Percentiles rank a stretch among this genome's conserved stretches.
Conservation (phyloP, 768 basidiomycete genomes). For the Hericium rajendrae region DNA sequence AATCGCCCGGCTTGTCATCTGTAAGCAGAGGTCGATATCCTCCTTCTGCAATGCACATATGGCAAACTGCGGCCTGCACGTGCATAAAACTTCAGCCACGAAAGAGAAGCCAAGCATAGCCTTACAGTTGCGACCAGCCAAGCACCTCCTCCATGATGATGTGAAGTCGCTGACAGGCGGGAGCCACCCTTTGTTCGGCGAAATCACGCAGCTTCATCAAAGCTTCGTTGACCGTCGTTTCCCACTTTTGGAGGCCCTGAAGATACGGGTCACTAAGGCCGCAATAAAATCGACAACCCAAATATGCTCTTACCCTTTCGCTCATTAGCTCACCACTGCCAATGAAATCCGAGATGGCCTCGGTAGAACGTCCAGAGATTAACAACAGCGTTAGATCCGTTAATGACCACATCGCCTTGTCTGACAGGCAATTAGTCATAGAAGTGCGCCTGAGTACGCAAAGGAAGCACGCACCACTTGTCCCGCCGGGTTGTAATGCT, state of each 20-base stretch:
- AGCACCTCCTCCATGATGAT: constrained; percentile 68
- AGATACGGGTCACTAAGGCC: not conserved
- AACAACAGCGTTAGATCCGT: constrained; percentile 65
- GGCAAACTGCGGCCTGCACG: constrained; percentile 42
- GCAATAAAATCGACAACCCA: not conserved
- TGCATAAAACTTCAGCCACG: constrained; percentile 4
- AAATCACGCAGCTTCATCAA: constrained; percentile 65
- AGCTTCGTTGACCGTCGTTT: constrained; percentile 60
- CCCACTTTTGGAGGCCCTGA: constrained; percentile 79
- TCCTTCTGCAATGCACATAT: constrained; percentile 43
- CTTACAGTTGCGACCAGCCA: constrained; percentile 71
- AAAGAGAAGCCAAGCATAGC: constrained; percentile 14
- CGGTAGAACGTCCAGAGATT: constrained; percentile 62
- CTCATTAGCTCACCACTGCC: constrained; percentile 74
- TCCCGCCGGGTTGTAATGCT: constrained; percentile 31
- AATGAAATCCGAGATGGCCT: constrained; percentile 63
- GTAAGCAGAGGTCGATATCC: constrained; percentile 44
- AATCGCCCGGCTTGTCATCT: constrained; percentile 45
- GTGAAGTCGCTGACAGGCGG: constrained; percentile 69
- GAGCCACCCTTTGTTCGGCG: constrained; percentile 58
- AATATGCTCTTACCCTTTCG: constrained; percentile 48
- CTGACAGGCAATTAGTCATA: constrained; percentile 24
- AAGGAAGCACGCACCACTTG: not conserved
- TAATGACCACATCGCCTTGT: constrained; percentile 50
- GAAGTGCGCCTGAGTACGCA: not conserved